Evolutionary conservation across 805 yeast genomes (phyloP).

Genomic region (Pichia exigua): DNA sequence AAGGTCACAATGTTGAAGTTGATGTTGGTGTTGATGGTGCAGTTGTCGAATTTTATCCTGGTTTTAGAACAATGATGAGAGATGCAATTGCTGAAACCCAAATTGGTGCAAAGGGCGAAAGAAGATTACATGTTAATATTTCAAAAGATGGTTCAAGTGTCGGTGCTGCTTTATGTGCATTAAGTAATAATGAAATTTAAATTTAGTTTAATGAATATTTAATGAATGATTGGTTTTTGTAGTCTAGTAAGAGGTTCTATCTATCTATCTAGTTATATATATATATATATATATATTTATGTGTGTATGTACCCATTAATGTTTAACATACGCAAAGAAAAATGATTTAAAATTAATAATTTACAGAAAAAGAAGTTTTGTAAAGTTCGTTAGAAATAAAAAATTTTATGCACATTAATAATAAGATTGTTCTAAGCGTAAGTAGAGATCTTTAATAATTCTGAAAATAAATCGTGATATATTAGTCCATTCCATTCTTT

Average conservation of each 20-base stretch:
- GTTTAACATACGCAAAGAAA: too few species aligned
- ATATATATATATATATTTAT: neutral
- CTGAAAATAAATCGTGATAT: too few species aligned
- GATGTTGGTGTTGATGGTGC: conserved; percentile 97
- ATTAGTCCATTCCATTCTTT: too few species aligned
- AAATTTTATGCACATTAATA: too few species aligned
- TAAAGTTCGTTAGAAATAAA: too few species aligned
- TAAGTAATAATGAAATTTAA: conserved; percentile 15
- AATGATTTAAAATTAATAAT: too few species aligned
- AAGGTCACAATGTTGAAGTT: conserved; percentile 57
- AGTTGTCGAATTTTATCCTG: conserved; percentile 89
- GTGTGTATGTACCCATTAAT: too few species aligned
- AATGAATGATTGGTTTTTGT: neutral
- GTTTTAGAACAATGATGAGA: conserved; percentile 70
- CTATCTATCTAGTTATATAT: too few species aligned
- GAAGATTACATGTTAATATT: conserved; percentile 66
- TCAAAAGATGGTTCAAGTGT: conserved; percentile 96
- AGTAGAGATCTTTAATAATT: too few species aligned
- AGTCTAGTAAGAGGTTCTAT: neutral
- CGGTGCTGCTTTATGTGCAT: conserved; percentile 93
- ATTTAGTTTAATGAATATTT: neutral
- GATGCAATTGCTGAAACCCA: conserved; percentile 67
- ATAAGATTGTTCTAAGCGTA: too few species aligned
- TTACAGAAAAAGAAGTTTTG: too few species aligned
- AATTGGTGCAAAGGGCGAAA: conserved; percentile 66